Conservation (phyloP, 2,329 filamentous ascomycete genomes). For the Parastagonospora avenae region DNA sequence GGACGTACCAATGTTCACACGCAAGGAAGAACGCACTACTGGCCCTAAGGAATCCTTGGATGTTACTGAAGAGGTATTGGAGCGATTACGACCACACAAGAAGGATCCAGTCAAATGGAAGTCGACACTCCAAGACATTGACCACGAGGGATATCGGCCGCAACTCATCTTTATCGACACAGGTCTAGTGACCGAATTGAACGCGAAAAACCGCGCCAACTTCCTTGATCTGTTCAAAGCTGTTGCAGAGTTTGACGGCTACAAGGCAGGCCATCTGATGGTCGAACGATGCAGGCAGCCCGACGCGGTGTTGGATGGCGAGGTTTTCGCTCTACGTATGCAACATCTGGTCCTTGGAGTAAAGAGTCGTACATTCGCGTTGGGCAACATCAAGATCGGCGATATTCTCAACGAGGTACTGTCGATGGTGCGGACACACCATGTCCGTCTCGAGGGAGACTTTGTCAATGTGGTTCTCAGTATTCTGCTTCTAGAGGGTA, state of each 20-base stretch:
- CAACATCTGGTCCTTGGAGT: constrained; percentile 92
- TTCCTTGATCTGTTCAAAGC: constrained; percentile 96
- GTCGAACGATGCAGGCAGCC: constrained; percentile 93
- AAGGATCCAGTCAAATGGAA: constrained; percentile 74
- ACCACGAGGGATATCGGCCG: constrained; percentile 85
- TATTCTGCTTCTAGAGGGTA: constrained; percentile 90
- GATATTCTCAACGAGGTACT: constrained; percentile 92
- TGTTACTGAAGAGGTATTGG: constrained; percentile 85
- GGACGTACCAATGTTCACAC: constrained; percentile 62
- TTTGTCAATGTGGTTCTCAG: constrained; percentile 98
- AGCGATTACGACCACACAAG: constrained; percentile 75
- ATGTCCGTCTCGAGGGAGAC: constrained; percentile 93
- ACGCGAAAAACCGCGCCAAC: constrained; percentile 81
- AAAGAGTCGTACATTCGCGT: constrained; percentile 86
- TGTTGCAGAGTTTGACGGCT: constrained; percentile 95
- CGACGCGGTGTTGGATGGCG: constrained; percentile 82
- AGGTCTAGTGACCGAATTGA: constrained; percentile 91
- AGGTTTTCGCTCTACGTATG: constrained; percentile 95
- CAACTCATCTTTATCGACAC: constrained; percentile 98
- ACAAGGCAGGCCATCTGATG: constrained; percentile 94
- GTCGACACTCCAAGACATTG: constrained; percentile 74
- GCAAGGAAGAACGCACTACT: constrained; percentile 39
- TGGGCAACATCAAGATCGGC: constrained; percentile 94
- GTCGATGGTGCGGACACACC: constrained; percentile 87
- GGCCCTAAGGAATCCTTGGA: constrained; percentile 63